phyloP scores from a whole-genome alignment of 805 yeast genomes.

The Isabelozyma heimii region DNA sequence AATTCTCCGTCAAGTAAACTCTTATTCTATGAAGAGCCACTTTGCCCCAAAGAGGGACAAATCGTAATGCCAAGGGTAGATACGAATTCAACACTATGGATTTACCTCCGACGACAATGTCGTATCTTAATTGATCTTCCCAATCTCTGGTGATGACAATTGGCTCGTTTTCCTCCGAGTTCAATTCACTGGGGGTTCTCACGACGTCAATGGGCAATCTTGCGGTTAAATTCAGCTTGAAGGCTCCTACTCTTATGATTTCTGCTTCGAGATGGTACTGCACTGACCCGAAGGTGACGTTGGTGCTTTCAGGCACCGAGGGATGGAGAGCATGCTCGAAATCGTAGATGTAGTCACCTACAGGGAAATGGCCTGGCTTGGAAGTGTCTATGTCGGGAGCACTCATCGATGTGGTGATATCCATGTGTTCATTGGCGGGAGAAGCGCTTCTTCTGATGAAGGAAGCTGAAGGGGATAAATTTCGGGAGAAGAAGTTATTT shows the following conservation, averaged over 20 bases:
- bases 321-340: constrained; percentile 88
- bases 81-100: constrained; percentile 79
- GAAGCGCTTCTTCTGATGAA: constrained; percentile 26
- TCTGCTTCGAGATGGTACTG: constrained; percentile 65
- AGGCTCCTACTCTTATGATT: constrained; percentile 78
- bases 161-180: constrained; percentile 89
- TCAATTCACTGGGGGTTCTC: constrained; percentile 72
- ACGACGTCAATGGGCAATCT: constrained; percentile 62
- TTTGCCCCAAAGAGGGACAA: constrained; percentile 80
- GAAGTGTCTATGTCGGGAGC: constrained; percentile 15
- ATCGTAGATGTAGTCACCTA: constrained; percentile 90
- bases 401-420: constrained; percentile 19
- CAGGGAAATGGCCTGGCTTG: constrained; percentile 48
- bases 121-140: constrained; percentile 90
- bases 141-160: constrained; percentile 87
- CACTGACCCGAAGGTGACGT: constrained; percentile 80
- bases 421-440: constrained; percentile 25
- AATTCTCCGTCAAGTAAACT: constrained; percentile 80
- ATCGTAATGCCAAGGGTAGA: constrained; percentile 78
- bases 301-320: constrained; percentile 75
- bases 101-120: constrained; percentile 87
- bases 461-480: constrained; percentile 21
- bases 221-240: constrained; percentile 72
- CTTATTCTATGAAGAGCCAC: constrained; percentile 83
- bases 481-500: constrained; percentile 23